Conservation (phyloP, 768 basidiomycete species). For the Antrodiella citrinella region DNA sequence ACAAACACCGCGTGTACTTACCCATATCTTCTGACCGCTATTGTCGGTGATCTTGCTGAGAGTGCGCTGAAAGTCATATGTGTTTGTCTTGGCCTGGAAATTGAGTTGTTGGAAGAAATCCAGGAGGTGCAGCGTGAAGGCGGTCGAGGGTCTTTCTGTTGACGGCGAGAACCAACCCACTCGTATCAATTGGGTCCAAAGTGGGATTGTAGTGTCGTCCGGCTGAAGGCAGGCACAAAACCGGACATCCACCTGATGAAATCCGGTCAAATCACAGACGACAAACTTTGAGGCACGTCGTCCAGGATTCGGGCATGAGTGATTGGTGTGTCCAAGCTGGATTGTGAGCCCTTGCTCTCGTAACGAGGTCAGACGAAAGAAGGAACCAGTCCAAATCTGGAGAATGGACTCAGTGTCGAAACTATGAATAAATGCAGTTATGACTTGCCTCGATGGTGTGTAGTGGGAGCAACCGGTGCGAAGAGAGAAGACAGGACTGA, state of each 20-base stretch:
- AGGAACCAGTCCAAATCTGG: neutral
- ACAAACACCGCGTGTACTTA: too few relatives aligned
- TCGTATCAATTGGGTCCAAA: slow-evolving; percentile 9
- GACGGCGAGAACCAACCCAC: neutral
- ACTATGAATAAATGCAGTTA: too few relatives aligned
- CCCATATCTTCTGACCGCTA: neutral
- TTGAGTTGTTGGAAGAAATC: neutral
- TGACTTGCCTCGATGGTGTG: neutral
- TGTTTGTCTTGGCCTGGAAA: neutral
- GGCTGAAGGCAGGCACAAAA: slow-evolving; percentile 18
- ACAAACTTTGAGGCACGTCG: neutral
- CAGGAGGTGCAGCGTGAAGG: slow-evolving; percentile 4
- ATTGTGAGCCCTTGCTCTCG: neutral
- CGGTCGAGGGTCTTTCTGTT: slow-evolving; percentile 2
- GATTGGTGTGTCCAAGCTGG: neutral
- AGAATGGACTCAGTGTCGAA: too few relatives aligned
- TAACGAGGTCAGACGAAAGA: neutral
- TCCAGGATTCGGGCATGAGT: slow-evolving; percentile 7
- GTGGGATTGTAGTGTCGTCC: neutral
- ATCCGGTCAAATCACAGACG: slow-evolving; percentile 12
- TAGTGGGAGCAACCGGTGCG: neutral
- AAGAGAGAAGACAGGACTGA: neutral
- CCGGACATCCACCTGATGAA: slow-evolving; percentile 16
- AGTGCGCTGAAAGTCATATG: slow-evolving; percentile 1
- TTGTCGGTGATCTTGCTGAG: neutral